A percentile compares a stretch with the other conserved stretches of the same genome.
Evolutionary conservation across 2,329 filamentous ascomycete genomes (phyloP).

Genomic region (Aspergillus intermedius): DNA sequence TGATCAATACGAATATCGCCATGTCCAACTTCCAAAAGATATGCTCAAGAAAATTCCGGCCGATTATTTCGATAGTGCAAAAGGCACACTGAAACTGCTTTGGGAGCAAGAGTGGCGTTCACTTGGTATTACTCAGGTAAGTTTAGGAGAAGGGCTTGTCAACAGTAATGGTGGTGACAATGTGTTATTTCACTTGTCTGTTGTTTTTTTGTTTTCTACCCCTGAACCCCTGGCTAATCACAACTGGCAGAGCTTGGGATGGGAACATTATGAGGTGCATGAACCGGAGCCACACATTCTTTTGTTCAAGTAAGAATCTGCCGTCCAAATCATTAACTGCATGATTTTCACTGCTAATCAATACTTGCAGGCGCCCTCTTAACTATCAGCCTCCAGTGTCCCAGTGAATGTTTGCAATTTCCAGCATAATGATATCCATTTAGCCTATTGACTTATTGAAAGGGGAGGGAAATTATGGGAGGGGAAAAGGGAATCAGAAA

Average conservation of each 20-base stretch:
- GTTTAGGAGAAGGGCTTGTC: slow-evolving; percentile 12
- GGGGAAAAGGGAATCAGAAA: not conserved
- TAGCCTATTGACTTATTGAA: not conserved
- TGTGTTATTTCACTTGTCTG: not conserved
- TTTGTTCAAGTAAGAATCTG: slow-evolving; percentile 78
- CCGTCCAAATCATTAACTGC: slow-evolving; percentile 2
- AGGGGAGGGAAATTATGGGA: too few species aligned
- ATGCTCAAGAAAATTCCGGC: slow-evolving; percentile 97
- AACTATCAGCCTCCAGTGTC: slow-evolving; percentile 67
- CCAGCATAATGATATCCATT: not conserved
- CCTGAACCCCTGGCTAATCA: slow-evolving; percentile 2
- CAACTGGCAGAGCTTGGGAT: slow-evolving; percentile 72
- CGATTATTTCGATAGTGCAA: slow-evolving; percentile 82
- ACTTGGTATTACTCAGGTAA: slow-evolving; percentile 91
- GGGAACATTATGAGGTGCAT: slow-evolving; percentile 99
- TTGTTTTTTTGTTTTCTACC: not conserved
- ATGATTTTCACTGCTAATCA: slow-evolving; percentile 16
- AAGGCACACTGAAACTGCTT: slow-evolving; percentile 89
- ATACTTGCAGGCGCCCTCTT: slow-evolving; percentile 60
- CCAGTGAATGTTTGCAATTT: slow-evolving; percentile 21
- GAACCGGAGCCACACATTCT: slow-evolving; percentile 98
- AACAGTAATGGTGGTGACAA: too few species aligned
- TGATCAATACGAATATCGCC: slow-evolving; percentile 88
- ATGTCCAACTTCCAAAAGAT: slow-evolving; percentile 93
- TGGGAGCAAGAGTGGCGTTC: slow-evolving; percentile 99